A percentile compares a stretch with the other conserved stretches of the same genome.
Evolutionary conservation across 2,329 filamentous ascomycete genomes (phyloP).

Genomic region (Xylaria digitata): DNA sequence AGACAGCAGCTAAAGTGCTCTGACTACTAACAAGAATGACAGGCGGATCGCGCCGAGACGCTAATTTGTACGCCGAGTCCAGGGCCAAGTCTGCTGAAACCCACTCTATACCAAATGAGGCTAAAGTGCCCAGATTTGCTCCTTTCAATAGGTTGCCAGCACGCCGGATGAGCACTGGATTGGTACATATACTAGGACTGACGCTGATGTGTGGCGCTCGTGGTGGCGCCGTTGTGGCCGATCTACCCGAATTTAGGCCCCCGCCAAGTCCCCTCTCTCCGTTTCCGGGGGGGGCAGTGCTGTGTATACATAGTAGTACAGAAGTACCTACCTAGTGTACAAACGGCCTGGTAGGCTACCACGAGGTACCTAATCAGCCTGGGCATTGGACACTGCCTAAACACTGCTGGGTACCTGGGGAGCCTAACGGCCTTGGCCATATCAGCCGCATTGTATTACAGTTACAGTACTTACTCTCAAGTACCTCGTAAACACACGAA

Average conservation of each 20-base stretch:
- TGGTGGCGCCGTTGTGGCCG: slow-evolving; percentile 5
- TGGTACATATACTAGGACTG: too few relatives aligned
- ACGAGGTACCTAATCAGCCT: too few relatives aligned
- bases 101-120: background rate
- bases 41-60: slow-evolving; percentile 17
- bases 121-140: background rate
- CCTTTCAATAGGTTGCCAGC: slow-evolving; percentile 10
- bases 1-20: too few relatives aligned
- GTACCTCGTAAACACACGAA: too few relatives aligned
- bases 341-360: too few relatives aligned
- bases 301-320: too few relatives aligned
- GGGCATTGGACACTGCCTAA: too few relatives aligned
- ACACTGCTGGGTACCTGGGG: too few relatives aligned
- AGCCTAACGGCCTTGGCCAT: slow-evolving; percentile 2
- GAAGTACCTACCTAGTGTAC: too few relatives aligned
- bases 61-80: background rate
- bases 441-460: slow-evolving; percentile 2
- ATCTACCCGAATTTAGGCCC: slow-evolving; percentile 11
- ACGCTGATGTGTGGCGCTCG: too few relatives aligned
- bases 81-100: background rate
- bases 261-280: slow-evolving; percentile 7
- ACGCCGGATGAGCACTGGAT: background rate
- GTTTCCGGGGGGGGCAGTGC: background rate
- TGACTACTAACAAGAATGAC: background rate
- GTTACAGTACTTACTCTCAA: too few relatives aligned